phyloP scores from a whole-genome alignment of 805 yeast species.

The Yarrowia sp. region DNA sequence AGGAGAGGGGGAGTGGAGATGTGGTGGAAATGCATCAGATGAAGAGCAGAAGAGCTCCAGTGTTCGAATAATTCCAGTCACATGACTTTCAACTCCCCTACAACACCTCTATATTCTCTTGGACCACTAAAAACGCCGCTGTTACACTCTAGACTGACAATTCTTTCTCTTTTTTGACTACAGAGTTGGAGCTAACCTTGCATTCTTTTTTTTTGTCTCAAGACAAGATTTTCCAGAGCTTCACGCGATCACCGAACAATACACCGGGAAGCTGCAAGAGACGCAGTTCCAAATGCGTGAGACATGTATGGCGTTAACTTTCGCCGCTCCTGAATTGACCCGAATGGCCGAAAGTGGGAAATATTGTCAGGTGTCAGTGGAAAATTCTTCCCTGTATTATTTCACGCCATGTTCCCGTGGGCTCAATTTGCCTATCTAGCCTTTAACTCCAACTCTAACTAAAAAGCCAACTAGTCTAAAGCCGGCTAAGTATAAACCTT shows the following conservation, averaged over 20 bases:
- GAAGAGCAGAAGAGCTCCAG: too few relatives aligned
- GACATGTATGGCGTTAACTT: background rate
- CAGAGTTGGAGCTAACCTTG: slow-evolving; percentile 2
- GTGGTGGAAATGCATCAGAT: background rate
- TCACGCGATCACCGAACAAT: slow-evolving; percentile 13
- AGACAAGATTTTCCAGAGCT: background rate
- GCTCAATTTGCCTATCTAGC: background rate
- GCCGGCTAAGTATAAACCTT: background rate
- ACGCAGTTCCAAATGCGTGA: background rate
- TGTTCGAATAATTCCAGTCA: too few relatives aligned
- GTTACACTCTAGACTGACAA: background rate
- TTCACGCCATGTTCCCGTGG: too few relatives aligned
- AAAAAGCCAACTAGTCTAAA: background rate
- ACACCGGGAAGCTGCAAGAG: background rate
- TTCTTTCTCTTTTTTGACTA: background rate
- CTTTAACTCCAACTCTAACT: background rate
- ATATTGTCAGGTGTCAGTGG: too few relatives aligned
- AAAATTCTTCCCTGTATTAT: too few relatives aligned
- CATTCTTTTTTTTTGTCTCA: background rate
- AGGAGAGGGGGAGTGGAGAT: background rate
- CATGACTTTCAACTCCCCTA: background rate
- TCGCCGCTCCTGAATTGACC: too few relatives aligned
- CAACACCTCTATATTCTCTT: background rate
- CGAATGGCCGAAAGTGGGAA: too few relatives aligned
- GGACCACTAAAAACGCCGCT: background rate